Conservation (phyloP, 306 rosid species). For the Trifolium repens region DNA sequence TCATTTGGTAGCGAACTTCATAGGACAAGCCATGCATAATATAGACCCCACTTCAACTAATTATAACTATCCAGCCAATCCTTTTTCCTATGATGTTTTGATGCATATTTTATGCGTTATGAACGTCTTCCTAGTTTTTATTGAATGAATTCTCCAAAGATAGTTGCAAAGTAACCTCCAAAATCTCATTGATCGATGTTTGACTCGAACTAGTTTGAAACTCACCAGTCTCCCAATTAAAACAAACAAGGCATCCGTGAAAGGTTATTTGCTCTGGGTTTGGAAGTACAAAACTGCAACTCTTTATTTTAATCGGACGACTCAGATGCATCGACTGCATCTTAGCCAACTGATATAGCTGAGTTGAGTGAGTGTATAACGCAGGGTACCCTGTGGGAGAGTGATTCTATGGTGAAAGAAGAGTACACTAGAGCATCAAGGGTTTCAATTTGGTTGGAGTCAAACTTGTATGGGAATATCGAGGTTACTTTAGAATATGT, state of each 20-base stretch:
- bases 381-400: too few relatives aligned
- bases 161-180: slow-evolving; percentile 44
- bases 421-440: too few relatives aligned
- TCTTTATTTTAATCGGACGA: too few relatives aligned
- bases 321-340: too few relatives aligned
- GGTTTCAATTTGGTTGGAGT: too few relatives aligned
- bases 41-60: background rate
- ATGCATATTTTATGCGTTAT: background rate
- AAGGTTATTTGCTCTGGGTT: background rate
- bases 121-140: slow-evolving; percentile 77
- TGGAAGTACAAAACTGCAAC: background rate
- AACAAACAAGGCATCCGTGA: background rate
- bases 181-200: background rate
- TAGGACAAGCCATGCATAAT: background rate
- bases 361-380: too few relatives aligned
- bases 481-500: too few relatives aligned
- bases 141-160: slow-evolving; percentile 76
- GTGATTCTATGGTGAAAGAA: too few relatives aligned
- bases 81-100: background rate
- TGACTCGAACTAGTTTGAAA: background rate
- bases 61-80: background rate
- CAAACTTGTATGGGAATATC: too few relatives aligned
- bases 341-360: too few relatives aligned
- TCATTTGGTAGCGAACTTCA: background rate
- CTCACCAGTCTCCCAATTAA: background rate